Base-by-base conservation (phyloP, 345 rosid species). In the Cardiospermum halicacabum region DNA sequence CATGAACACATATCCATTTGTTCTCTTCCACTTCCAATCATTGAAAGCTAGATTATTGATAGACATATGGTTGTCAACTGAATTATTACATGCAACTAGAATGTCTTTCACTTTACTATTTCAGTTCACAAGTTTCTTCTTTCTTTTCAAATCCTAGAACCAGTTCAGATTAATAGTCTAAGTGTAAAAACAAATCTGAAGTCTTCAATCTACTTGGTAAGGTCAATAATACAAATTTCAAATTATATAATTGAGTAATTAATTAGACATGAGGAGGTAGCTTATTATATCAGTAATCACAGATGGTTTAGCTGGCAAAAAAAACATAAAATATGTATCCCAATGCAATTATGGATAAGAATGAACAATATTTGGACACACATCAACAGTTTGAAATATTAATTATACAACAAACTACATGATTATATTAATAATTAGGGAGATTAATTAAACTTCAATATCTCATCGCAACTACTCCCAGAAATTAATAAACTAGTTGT, bases 341-440 rank as follows among this genome's bases (percentile, higher is more conserved):
- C 54, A 18, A 30, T 64, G 60, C 64, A 56, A 55, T 47, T 25
- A 53, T 47, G 70, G 73, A 74, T 54, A 62, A 54, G 62, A 62
- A 45, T 60, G 66, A 45, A 32, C 42, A 54, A 16, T 5, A 50
- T 19, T 26, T 18, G 22, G 9, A 47, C 0, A n/a, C 19, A 47
- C 7, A 47, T 18, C 8, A 47, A 24, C 22, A 47, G n/a, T 47
- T 47, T 47, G 19, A 16, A 21, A 43, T 16, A 43, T 47, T 47
- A 18, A 47, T 18, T 47, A 47, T 47, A 2, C 21, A 45, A 45
- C 22, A 18, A 47, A 47, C 51, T 47, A 47, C 51, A 47, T 47
- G 11, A 47, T 47, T 4, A 47, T 47, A 49, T 25, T 12, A 62
- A 70, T 25, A 37, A 49, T 40, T 22, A 3, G 36, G 53, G 57